Evolutionary conservation across 305 asterid genomes (phyloP), one percentile per base, ranked within the genome.

Genomic region (Fraxinus platypoda): DNA sequence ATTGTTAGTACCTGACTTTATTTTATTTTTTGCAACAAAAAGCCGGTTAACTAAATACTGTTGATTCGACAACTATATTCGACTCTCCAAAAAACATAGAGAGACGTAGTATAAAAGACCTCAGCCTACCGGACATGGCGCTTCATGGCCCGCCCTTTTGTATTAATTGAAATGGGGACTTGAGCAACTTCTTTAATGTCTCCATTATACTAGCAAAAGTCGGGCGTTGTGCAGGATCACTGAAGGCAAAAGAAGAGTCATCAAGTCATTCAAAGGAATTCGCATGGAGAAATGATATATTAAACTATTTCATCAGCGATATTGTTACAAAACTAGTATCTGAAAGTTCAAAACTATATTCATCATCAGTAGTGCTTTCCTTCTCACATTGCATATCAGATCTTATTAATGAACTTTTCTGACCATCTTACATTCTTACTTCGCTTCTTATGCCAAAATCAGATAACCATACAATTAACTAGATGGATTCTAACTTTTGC

Each of bases 221-320:
- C 1, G 99, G 99, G 4, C 98, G 92, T 75, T 91, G 89, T 13
- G 84, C 91, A 1, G 97, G 94, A n/a, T 92, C 96, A 26, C 99
- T 95, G 97, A 66, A 73, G 46, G 46, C 12, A 13, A 73, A 70
- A 17, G 8, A 19, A 59, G 30, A 59, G 12, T 19, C 26, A 57
- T 57, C 66, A 54, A n/a, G 66, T n/a, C 26, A 54, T 4, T 54
- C 26, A 7, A 21, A 0, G 31, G 71, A 59, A 19, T 7, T 59
- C 13, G 15, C 71, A 8, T 0, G 25, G 28, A 8, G 13, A 9
- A 25, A 11, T 25, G 68, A 4, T 2, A 19, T 0, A 7, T 57
- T n/a, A 57, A 57, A 57, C 26, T 8, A 57, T 5, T 57, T 57
- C 26, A 57, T 57, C 28, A n/a, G 68, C 11, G 21, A 57, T n/a